Conservation (phyloP, 2,329 filamentous ascomycete genomes). For the Phaeomoniella chlamydospora region DNA sequence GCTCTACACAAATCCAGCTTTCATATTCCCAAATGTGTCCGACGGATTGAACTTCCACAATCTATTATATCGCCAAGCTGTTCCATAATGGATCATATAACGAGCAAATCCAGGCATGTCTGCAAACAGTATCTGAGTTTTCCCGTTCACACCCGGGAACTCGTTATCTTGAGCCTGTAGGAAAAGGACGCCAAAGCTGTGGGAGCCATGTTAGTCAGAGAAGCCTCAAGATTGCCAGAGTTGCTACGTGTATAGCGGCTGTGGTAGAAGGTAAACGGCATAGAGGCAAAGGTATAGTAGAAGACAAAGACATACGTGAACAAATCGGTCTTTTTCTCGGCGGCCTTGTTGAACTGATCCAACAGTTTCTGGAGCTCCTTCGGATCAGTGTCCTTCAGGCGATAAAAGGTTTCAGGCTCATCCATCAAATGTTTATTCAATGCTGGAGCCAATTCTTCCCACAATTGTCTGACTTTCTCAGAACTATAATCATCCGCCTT, state of each 20-base stretch:
- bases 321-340: neutral
- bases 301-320: neutral
- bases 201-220: too few relatives aligned
- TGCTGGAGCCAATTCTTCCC: too few relatives aligned
- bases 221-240: too few relatives aligned
- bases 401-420: neutral
- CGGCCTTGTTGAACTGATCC: neutral
- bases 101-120: neutral
- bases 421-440: too few relatives aligned
- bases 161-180: neutral
- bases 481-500: neutral
- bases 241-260: too few relatives aligned
- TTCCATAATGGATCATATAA: neutral
- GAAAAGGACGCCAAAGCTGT: neutral
- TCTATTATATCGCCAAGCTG: neutral
- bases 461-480: neutral
- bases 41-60: neutral
- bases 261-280: too few relatives aligned
- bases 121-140: neutral
- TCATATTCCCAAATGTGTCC: neutral
- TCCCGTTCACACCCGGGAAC: neutral
- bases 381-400: neutral
- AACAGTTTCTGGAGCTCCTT: neutral
- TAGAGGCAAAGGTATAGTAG: too few relatives aligned
- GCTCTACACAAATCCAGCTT: too few relatives aligned